Conservation (phyloP, 306 rosid species). For the Chamaecrista fasciculata region DNA sequence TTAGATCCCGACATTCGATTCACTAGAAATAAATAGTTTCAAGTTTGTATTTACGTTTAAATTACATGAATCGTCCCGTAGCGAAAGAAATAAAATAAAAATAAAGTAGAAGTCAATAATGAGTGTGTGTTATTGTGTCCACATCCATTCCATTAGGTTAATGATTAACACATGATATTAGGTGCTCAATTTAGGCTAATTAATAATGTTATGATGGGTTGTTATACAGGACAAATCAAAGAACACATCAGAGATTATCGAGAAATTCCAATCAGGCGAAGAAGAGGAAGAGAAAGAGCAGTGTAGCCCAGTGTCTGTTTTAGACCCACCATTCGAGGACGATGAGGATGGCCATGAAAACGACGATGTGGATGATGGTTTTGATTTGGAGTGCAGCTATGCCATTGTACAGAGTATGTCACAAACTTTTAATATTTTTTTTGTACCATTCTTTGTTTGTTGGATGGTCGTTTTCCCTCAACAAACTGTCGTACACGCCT, state of each 20-base stretch:
- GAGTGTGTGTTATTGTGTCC: slow-evolving; percentile 4
- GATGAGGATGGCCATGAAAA: slow-evolving; percentile 51
- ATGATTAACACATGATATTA: background rate
- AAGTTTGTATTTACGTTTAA: slow-evolving; percentile 22
- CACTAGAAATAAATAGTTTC: slow-evolving; percentile 22
- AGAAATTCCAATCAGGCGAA: slow-evolving; percentile 45
- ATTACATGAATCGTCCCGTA: slow-evolving; percentile 2
- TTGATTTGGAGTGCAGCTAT: slow-evolving; percentile 76
- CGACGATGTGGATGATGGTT: slow-evolving; percentile 34
- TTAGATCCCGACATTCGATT: slow-evolving; percentile 30
- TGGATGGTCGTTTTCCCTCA: slow-evolving; percentile 48
- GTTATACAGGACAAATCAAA: slow-evolving; percentile 42
- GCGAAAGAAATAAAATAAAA: background rate
- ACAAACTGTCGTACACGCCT: slow-evolving; percentile 30
- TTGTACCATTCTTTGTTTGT: slow-evolving; percentile 34
- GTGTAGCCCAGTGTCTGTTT: slow-evolving; percentile 87
- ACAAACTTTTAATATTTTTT: slow-evolving; percentile 29
- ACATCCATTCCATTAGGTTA: slow-evolving; percentile 4
- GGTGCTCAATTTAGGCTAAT: slow-evolving; percentile 1
- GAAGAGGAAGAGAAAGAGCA: slow-evolving; percentile 89
- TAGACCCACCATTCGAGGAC: slow-evolving; percentile 90
- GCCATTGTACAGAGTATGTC: slow-evolving; percentile 87
- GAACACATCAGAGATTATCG: slow-evolving; percentile 31
- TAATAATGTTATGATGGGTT: slow-evolving; percentile 20
- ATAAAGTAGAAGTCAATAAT: slow-evolving; percentile 28